Percentiles rank a stretch among this genome's conserved stretches.
Conservation (phyloP, 352 stramenopile species). For the Globisporangium solare region DNA sequence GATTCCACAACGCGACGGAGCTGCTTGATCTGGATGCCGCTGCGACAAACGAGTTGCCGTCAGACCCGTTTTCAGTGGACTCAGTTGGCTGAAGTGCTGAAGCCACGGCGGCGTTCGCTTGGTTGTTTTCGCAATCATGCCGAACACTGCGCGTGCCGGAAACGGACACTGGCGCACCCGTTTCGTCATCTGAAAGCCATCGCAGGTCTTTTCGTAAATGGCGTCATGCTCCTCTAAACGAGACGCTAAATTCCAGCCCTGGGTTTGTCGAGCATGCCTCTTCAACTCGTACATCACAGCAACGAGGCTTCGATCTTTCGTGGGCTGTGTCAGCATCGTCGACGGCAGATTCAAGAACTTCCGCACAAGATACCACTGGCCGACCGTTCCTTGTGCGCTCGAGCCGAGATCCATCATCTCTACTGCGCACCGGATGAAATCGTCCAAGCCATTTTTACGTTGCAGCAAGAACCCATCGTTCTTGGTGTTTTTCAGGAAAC, state of each 20-base stretch:
- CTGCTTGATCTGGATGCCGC: not conserved
- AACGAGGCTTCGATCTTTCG: constrained; percentile 51
- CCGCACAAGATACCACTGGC: constrained; percentile 65
- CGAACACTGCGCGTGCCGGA: constrained; percentile 64
- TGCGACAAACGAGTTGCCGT: not conserved
- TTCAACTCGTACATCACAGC: constrained; percentile 51
- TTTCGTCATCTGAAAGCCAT: constrained; percentile 70
- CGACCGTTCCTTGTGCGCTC: constrained; percentile 36
- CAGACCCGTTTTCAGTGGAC: constrained; percentile 1
- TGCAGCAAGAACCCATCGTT: constrained; percentile 56
- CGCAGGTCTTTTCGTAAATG: constrained; percentile 45
- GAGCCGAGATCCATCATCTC: constrained; percentile 55
- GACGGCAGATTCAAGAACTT: constrained; percentile 59
- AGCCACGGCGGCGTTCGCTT: not conserved
- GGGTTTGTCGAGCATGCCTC: constrained; percentile 29
- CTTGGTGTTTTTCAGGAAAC: constrained; percentile 24
- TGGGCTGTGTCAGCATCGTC: constrained; percentile 22
- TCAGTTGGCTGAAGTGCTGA: not conserved
- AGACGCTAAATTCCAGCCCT: constrained; percentile 31
- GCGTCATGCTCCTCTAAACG: constrained; percentile 38
- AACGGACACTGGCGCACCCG: constrained; percentile 53
- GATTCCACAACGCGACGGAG: constrained; percentile 21
- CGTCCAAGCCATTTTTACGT: constrained; percentile 60
- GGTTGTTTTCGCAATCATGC: constrained; percentile 53
- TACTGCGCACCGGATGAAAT: constrained; percentile 54